Evolutionary conservation across 108 stramenopile genomes (phyloP), one percentile per base, ranked within the genome.

Genomic region (Skeletonema menzelii): DNA sequence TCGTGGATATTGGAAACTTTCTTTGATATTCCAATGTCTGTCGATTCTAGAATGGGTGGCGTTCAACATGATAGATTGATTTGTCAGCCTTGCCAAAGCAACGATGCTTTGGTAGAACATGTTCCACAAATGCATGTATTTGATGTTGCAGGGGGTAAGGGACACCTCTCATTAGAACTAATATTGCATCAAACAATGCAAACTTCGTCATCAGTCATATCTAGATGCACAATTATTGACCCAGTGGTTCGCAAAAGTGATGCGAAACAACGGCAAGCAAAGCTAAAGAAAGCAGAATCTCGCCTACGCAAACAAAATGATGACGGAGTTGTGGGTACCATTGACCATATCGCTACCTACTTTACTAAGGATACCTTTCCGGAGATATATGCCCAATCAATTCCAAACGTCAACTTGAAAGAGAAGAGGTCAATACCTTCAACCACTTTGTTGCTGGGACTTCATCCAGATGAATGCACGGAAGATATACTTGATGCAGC

Each of bases 61-160:
- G 13, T 34, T 26, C 17, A 62, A 35, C n/a, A 40, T 8, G 42
- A 56, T 55, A 17, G 19, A 26, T 27, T 32, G 42, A 17, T 61
- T 70, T 63, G 68, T 14, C 68, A 46, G 15, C 40, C 68, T 30
- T 65, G 67, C 38, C 19, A 22, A 19, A 38, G 19, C 30, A 31
- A 61, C 20, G 10, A 57, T 59, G n/a, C 14, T 69, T 66, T 13
- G 77, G 38, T 53, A 75, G 69, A 56, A 30, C 46, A 56, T 65
- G 67, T 12, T 49, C 56, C 19, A 42, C 62, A 47, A 20, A 17
- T 65, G 17, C 56, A 58, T 59, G 77, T 47, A 66, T 84, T 40
- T 31, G 89, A 90, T 76, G 69, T 90, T 68, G 89, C 89, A n/a
- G 89, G 89, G 7, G 89, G 89, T 11, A 88, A 87, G 63, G 89